Evolutionary conservation across 1,139 yeast genomes (phyloP).

Genomic region (Suhomyces anneliseae): DNA sequence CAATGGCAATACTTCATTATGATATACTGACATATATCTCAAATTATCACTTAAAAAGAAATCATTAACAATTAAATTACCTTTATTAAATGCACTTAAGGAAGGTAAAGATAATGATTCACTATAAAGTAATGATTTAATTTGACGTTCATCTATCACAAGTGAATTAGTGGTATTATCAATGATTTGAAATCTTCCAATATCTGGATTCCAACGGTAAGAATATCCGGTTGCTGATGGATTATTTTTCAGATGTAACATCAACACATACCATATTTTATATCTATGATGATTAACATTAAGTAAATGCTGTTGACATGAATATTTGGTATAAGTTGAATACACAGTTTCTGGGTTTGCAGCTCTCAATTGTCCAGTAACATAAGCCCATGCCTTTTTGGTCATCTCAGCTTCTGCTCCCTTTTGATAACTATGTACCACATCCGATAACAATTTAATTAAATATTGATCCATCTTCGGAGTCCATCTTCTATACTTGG

Average conservation of each 20-base stretch:
- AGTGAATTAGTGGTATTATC: conserved; percentile 26
- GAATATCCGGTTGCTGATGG: conserved; percentile 25
- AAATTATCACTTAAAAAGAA: conserved; percentile 40
- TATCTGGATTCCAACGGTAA: conserved; percentile 40
- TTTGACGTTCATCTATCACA: conserved; percentile 33
- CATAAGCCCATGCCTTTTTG: conserved; percentile 42
- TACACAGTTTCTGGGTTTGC: conserved; percentile 45
- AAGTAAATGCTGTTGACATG: conserved; percentile 40
- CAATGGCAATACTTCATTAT: conserved; percentile 39
- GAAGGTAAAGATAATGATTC: conserved; percentile 36
- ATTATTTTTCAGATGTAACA: conserved; percentile 30
- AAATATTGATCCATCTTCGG: conserved; percentile 42
- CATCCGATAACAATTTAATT: conserved; percentile 35
- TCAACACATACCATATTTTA: conserved; percentile 37
- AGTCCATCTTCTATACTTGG: conserved; percentile 44
- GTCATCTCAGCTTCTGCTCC: conserved; percentile 35
- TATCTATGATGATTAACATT: conserved; percentile 42
- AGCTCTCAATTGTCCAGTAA: conserved; percentile 37
- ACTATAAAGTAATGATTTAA: conserved; percentile 35
- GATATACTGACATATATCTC: conserved; percentile 40
- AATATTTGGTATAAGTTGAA: conserved; percentile 44
- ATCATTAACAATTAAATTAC: conserved; percentile 38
- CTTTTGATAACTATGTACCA: conserved; percentile 38
- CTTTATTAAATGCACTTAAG: conserved; percentile 33
- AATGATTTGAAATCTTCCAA: conserved; percentile 38